Percentiles rank a stretch among this genome's conserved stretches.
Conservation (phyloP, 441 rosid species). For the Geranium incanum region DNA sequence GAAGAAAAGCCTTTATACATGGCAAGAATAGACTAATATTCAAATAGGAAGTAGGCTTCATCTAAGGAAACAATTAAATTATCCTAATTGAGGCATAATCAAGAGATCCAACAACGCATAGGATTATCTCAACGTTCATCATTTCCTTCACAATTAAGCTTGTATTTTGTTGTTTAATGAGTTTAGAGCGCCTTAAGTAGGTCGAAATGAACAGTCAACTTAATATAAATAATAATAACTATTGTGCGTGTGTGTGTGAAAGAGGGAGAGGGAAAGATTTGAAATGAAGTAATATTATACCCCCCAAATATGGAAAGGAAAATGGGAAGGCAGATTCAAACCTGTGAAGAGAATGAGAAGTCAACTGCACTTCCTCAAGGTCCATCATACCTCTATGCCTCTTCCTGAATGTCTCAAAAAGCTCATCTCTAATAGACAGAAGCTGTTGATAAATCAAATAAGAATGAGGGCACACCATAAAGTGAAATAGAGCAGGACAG, state of each 20-base stretch:
- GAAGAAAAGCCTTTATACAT: too few relatives aligned
- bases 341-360: constrained; percentile 81
- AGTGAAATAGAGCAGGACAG: background rate
- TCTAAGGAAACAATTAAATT: too few relatives aligned
- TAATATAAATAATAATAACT: background rate
- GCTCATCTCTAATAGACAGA: constrained; percentile 83
- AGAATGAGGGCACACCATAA: background rate
- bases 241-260: background rate
- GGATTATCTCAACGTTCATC: background rate
- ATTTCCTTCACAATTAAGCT: background rate
- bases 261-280: background rate
- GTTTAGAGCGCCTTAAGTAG: background rate
- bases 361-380: constrained; percentile 74
- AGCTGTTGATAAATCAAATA: constrained; percentile 45
- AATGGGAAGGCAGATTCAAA: constrained; percentile 21
- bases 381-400: constrained; percentile 90
- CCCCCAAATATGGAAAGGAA: constrained; percentile 6
- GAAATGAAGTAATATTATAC: background rate
- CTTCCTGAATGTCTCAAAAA: constrained; percentile 89
- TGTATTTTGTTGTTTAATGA: background rate
- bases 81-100: too few relatives aligned
- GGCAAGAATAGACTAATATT: too few relatives aligned
- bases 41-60: too few relatives aligned
- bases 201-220: background rate
- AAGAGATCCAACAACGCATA: background rate